Percentiles rank a stretch among this genome's conserved stretches.
phyloP scores from a whole-genome alignment of 176 grass and related monocot genomes.

The Oryza glumipatula region DNA sequence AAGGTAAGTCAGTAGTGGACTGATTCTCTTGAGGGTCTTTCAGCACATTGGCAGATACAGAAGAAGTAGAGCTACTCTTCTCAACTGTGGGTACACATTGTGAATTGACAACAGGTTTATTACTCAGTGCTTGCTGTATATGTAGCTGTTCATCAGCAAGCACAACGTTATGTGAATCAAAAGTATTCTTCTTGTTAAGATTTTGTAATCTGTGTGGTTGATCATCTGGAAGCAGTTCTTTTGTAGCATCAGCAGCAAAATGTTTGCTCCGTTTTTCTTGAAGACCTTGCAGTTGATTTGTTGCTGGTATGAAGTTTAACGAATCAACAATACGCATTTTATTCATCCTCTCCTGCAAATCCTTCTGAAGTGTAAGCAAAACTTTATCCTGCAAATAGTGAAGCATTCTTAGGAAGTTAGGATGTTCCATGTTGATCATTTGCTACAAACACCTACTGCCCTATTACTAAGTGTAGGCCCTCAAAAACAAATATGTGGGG shows the following conservation, averaged over 20 bases:
- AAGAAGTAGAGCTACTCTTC: constrained; percentile 63
- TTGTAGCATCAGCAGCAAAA: constrained; percentile 35
- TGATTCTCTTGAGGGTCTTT: constrained; percentile 47
- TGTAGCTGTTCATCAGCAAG: constrained; percentile 28
- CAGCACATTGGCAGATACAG: constrained; percentile 58
- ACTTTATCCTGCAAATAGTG: constrained; percentile 52
- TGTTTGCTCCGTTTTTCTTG: constrained; percentile 40
- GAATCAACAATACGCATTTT: constrained; percentile 59
- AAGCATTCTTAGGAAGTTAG: background rate
- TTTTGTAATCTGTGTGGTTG: constrained; percentile 32
- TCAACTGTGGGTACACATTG: constrained; percentile 49
- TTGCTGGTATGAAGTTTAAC: constrained; percentile 47
- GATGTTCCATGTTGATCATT: constrained; percentile 34
- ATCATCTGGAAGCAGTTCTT: constrained; percentile 19
- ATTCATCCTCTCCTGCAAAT: constrained; percentile 58
- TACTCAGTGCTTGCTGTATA: constrained; percentile 23
- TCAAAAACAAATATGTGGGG: constrained; percentile 14
- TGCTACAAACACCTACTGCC: constrained; percentile 3
- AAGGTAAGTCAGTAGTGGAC: constrained; percentile 42
- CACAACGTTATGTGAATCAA: constrained; percentile 37
- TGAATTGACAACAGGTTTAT: constrained; percentile 41
- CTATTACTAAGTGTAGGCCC: background rate
- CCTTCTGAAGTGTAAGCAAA: constrained; percentile 58
- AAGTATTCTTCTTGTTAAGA: constrained; percentile 34
- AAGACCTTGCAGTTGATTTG: constrained; percentile 32